These are phyloP conservation scores for Camellia oleifera DNA, from an alignment of 179 eudicot genomes.

Conservation along the genomic window DNA sequence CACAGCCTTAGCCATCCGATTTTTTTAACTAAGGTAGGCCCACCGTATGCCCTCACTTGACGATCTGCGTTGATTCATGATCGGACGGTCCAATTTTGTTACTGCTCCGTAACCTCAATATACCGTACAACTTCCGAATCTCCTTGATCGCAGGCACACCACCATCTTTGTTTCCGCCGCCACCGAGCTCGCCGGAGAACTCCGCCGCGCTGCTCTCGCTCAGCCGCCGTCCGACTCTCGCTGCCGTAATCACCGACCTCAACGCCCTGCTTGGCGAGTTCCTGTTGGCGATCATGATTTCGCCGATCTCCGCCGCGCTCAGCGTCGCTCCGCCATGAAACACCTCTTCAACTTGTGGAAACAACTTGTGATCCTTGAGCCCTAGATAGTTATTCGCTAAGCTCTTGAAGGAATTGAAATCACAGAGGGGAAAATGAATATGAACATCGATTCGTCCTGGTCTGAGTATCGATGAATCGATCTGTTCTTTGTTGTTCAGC, in stretches of 20 bases:
- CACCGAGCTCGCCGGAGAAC: conserved; percentile 21
- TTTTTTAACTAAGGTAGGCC: background rate
- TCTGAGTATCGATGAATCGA: conserved; percentile 54
- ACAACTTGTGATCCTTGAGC: conserved; percentile 44
- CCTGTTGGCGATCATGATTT: conserved; percentile 70
- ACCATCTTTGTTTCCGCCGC: conserved; percentile 26
- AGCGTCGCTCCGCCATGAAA: conserved; percentile 54
- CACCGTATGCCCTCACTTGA: conserved; percentile 14
- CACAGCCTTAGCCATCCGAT: background rate
- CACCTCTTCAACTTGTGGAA: conserved; percentile 66
- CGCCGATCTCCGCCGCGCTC: conserved; percentile 82
- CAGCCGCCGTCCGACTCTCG: conserved; percentile 8
- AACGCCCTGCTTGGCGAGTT: conserved; percentile 79
- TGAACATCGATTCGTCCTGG: conserved; percentile 84
- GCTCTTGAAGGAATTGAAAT: conserved; percentile 63
- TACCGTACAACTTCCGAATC: conserved; percentile 65
- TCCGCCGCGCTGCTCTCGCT: conserved; percentile 18
- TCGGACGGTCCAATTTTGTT: conserved; percentile 38
- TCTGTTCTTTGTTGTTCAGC: conserved; percentile 52
- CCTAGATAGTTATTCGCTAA: conserved; percentile 68
- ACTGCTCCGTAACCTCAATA: conserved; percentile 53
- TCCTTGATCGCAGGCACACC: conserved; percentile 48
- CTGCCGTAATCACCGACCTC: conserved; percentile 66
- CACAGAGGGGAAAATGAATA: conserved; percentile 65
- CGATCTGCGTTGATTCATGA: conserved; percentile 22